Evolutionary conservation across 139 green algal species (phyloP).

Genomic region (Chlorella sp.): DNA sequence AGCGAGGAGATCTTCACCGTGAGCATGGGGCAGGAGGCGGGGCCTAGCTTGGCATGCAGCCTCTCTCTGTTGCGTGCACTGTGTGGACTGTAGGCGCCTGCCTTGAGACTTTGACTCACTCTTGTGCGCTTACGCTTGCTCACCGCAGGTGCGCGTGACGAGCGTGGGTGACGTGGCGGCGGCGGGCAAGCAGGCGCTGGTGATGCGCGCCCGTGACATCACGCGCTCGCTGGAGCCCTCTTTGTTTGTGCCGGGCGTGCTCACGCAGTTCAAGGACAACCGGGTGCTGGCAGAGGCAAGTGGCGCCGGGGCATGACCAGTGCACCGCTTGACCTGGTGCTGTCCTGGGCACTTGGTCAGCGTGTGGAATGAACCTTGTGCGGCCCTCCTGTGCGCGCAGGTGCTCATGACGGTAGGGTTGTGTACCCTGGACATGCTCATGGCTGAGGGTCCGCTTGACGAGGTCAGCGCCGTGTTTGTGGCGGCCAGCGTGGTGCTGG

Average conservation of each 20-base stretch:
- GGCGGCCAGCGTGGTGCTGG: constrained; percentile 45
- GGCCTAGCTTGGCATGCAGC: background rate
- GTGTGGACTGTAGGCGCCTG: background rate
- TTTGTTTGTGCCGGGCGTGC: constrained; percentile 48
- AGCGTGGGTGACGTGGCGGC: constrained; percentile 30
- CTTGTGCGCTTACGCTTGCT: background rate
- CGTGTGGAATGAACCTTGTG: background rate
- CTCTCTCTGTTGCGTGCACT: background rate
- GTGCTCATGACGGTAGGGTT: constrained; percentile 43
- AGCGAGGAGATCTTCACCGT: constrained; percentile 43
- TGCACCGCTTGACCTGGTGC: background rate
- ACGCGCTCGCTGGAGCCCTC: constrained; percentile 36
- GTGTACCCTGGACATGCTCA: constrained; percentile 47
- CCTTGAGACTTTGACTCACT: background rate
- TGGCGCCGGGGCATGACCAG: background rate
- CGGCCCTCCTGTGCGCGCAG: constrained; percentile 4
- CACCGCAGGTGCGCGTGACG: constrained; percentile 33
- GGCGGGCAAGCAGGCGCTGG: constrained; percentile 29
- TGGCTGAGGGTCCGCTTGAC: constrained; percentile 31
- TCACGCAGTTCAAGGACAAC: constrained; percentile 42
- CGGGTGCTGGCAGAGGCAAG: constrained; percentile 18
- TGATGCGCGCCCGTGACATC: constrained; percentile 40
- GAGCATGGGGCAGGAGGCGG: background rate
- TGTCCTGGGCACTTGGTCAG: background rate
- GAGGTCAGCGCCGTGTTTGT: constrained; percentile 41